A percentile compares a stretch with the other conserved stretches of the same genome.
Conservation (phyloP, 352 stramenopile genomes). For the Sclerospora graminicola region DNA sequence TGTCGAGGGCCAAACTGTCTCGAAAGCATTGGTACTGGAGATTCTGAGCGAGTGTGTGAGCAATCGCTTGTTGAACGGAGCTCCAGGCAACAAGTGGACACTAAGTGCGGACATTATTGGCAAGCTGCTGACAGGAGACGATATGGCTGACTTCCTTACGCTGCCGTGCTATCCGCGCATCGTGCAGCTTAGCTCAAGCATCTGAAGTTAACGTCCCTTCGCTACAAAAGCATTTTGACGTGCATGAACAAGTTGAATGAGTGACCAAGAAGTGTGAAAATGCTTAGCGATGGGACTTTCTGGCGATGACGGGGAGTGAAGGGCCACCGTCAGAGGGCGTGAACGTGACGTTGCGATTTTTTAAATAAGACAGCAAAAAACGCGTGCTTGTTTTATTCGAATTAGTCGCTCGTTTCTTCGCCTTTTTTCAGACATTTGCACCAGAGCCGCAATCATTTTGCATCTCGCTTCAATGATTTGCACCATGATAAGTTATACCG, state of each 20-base stretch:
- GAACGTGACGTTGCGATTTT: neutral
- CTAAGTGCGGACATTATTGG: conserved; percentile 52
- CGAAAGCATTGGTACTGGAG: conserved; percentile 49
- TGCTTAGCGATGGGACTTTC: conserved; percentile 21
- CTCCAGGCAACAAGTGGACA: conserved; percentile 48
- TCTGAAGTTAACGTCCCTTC: conserved; percentile 47
- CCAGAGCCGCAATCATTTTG: too few relatives aligned
- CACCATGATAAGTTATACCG: too few relatives aligned
- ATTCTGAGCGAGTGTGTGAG: conserved; percentile 60
- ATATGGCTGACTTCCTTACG: conserved; percentile 79
- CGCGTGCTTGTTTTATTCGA: too few relatives aligned
- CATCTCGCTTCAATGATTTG: too few relatives aligned
- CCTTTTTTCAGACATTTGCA: too few relatives aligned
- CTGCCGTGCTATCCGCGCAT: conserved; percentile 78
- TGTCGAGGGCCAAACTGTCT: conserved; percentile 52
- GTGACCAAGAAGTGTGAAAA: conserved; percentile 15
- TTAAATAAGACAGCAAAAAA: too few relatives aligned
- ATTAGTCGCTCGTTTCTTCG: too few relatives aligned
- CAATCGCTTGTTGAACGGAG: conserved; percentile 34
- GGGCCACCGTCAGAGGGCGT: too few relatives aligned
- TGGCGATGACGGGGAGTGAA: too few relatives aligned
- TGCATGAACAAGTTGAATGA: conserved; percentile 13
- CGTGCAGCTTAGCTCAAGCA: conserved; percentile 52
- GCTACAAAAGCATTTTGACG: conserved; percentile 17
- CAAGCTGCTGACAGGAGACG: conserved; percentile 60